These are phyloP conservation scores for Hymenoscyphus fraxineus DNA, from an alignment of 2,329 filamentous ascomycete species.

Conservation along the genomic window DNA sequence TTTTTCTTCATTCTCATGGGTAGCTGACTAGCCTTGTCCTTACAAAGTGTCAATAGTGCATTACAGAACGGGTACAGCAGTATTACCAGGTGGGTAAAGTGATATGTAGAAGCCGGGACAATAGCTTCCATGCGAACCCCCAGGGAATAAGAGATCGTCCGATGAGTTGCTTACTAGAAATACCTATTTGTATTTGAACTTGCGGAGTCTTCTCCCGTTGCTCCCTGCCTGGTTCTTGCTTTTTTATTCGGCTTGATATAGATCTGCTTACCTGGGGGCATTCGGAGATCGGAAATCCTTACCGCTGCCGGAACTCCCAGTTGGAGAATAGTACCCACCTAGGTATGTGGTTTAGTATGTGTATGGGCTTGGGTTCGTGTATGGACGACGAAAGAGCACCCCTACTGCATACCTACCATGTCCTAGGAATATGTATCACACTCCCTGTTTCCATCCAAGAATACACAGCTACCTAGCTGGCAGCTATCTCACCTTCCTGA, in stretches of 20 bases:
- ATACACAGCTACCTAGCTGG: background rate
- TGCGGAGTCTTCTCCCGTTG: background rate
- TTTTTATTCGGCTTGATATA: too few species aligned
- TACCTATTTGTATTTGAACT: background rate
- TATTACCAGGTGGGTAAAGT: background rate
- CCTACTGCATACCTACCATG: too few species aligned
- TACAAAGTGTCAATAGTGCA: constrained; percentile 1
- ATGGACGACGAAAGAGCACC: too few species aligned
- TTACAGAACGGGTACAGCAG: background rate
- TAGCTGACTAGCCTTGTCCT: background rate
- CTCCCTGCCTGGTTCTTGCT: background rate
- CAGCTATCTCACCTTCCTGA: background rate
- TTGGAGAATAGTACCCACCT: too few species aligned
- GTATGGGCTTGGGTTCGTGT: too few species aligned
- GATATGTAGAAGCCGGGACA: background rate
- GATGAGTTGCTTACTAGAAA: background rate
- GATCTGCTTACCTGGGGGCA: too few species aligned
- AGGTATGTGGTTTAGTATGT: too few species aligned
- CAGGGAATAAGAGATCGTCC: background rate
- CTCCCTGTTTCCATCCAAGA: too few species aligned
- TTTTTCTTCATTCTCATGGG: background rate
- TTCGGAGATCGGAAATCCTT: too few species aligned
- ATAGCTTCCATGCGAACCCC: background rate
- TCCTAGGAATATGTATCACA: too few species aligned
- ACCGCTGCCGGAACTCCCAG: too few species aligned